Base-by-base conservation (phyloP, 208 protist genomes). In the Wallacemonas collosoma region DNA sequence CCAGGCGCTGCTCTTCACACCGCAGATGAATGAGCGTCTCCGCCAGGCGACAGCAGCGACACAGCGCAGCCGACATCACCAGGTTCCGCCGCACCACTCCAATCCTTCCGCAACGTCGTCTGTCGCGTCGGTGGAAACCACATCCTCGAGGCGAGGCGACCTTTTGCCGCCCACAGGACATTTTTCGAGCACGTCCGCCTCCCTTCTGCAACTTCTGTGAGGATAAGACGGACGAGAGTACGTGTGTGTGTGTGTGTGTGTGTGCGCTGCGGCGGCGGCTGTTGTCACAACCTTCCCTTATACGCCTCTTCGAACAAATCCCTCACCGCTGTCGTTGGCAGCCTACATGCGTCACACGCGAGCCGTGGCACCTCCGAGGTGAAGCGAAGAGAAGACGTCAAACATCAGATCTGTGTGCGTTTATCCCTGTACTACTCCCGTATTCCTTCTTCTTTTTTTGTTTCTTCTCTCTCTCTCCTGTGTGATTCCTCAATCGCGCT, bases 1-100 rank as follows among this genome's bases (percentile, higher is more conserved):
- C 9, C 44, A 77, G 63, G 39, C 74, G 39, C 71, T 90, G 5
- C 70, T 87, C 51, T 87, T 87, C 48, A 73, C 78, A 38, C 66
- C 17, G 12, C 43, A 78, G 36, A 87, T 82, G 77, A 76, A 74
- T 35, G n/a, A 35, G 54, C 75, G 77, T 56, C 80, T 85, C 57
- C 72, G 51, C 2, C 72, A 70, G 35, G 74, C 79, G 3, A 83
- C 79, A 2, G 54, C 71, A 8, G 72, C 71, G 4, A 70, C 78
- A 17, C 68, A 68, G 38, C 71, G 70, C 17, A 39, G 15, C 45
- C 12, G 54, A 26, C 11, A 35, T 38, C 53, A n/a, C 11, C 9
- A 35, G 9, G 0, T 6, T 36, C 53, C 15, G 53, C 53, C 8
- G 14, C 14, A 5, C 17, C 53, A 57, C 5, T 17, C 17, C 53